These are phyloP conservation scores for Pleoardoris graminearum DNA, from an alignment of 2,329 filamentous ascomycete species.

Conservation along the genomic window DNA sequence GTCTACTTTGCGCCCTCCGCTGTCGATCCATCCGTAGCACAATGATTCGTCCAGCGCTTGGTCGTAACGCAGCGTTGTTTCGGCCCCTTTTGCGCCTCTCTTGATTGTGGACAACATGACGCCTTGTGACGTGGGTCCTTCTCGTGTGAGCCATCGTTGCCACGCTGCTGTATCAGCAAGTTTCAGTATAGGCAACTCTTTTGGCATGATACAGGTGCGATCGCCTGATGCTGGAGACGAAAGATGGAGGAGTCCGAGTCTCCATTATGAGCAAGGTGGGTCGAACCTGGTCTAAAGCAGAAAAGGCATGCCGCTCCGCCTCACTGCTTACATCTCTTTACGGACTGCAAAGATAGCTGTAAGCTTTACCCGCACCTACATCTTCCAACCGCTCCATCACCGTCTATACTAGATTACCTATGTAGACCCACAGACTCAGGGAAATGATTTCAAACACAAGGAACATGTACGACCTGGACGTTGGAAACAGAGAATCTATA, in stretches of 20 bases:
- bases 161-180: neutral
- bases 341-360: too few species aligned
- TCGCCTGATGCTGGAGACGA: neutral
- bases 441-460: too few species aligned
- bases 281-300: too few species aligned
- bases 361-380: too few species aligned
- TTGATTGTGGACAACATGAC: neutral
- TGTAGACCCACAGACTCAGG: too few species aligned
- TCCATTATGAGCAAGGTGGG: too few species aligned
- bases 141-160: neutral
- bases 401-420: too few species aligned
- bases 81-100: neutral
- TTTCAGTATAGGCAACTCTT: neutral
- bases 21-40: slow-evolving; percentile 67
- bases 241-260: neutral
- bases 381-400: too few species aligned
- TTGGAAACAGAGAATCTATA: too few species aligned
- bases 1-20: slow-evolving; percentile 54
- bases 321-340: too few species aligned
- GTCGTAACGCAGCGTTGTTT: neutral
- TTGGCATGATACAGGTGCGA: neutral
- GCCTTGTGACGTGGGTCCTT: neutral
- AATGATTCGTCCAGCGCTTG: slow-evolving; percentile 61
- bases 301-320: neutral
- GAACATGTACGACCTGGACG: too few species aligned